Evolutionary conservation across 495 filamentous ascomycete species (phyloP), one percentile per base, ranked within the genome.

Genomic region (Geopyxis carbonaria): DNA sequence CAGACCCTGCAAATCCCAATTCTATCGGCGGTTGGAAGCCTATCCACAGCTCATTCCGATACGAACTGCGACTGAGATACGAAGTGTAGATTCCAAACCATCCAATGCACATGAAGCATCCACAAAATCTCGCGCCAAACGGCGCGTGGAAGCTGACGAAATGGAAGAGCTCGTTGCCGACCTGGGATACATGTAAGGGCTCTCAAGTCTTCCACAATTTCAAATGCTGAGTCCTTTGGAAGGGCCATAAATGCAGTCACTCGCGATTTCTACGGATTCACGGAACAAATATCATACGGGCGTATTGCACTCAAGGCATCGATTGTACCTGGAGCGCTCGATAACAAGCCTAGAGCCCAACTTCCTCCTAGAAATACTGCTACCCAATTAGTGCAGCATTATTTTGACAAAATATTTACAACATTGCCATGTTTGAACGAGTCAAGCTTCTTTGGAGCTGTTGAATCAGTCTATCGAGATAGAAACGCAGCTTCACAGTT

Each of bases 191-290:
- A 60, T 87, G 75, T 81, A 13, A 14, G 44, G 50, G 72, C 63
- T 29, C 34, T 44, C 20, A 42, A 23, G 13, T 19, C 19, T 10
- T 43, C 7, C 29, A 21, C 16, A 11, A 9, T 33, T 11, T 23
- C 20, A 3, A 22, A 23, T 19, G 22, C 20, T 30, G 39, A 29
- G 48, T n/a, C n/a, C n/a, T n/a, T n/a, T n/a, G 32, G 1, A 43
- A 91, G 82, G 39, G 79, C 84, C 5, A 76, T 95, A 50, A 92
- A 89, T 62, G 82, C 86, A 20, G 89, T 83, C 2, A 85, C 86
- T 4, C 68, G 83, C 40, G 86, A 93, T 57, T 95, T 92, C 49
- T 76, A 86, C 55, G 80, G 82, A 6, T 85, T 86, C 36, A 75
- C 80, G 18, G 72, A 68, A 32, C 76, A 73, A 45, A 84, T 89